Evolutionary conservation across 2,329 filamentous ascomycete genomes (phyloP), one percentile per base, ranked within the genome.

Genomic region (Didymella lethalis): DNA sequence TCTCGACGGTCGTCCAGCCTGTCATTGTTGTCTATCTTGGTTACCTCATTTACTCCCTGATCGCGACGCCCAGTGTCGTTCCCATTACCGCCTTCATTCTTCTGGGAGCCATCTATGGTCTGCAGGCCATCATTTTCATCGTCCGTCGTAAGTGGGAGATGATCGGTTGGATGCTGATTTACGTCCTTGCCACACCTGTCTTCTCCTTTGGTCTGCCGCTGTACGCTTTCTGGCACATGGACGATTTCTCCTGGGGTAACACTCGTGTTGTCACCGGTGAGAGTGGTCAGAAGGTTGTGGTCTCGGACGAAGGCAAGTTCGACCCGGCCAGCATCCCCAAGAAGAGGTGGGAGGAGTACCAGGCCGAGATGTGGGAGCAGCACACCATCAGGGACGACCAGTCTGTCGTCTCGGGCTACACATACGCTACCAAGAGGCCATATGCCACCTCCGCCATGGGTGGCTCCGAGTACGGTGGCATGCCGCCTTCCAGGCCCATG

Each of bases 291-390:
- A 94, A 97, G 83, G 83, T 98, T 62, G 87, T 99, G 68, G 90
- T 99, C 66, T 92, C 93, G 1, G 95, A 99, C 76, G 95, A 99
- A 81, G 95, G 95, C 82, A 97, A 97, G 78, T 99, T 98, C 74
- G 95, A 99, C 74, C 94, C 95, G 14, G 84, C 85, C 46, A 91
- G 89, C 36, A 98, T 99, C 67, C 95, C 95, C 20, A 91, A 92
- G 81, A 99, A 98, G 88, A 95, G 91, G 84, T 99, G 95, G 95
- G 95, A 99, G 78, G 95, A 99, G 72, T 99, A 98, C 78, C 95
- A 99, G 79, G 90, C 90, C 63, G 95, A 98, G 83, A 88, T 99
- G 44, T 99, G 94, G 95, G 95, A 99, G 74, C 90, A 91, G 1
- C 92, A 96, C 79, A 96, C 91, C n/a, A 89, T 90, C 60, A 85